phyloP scores from a whole-genome alignment of 148 eudicot species.

The Chenopodium berlandieri region DNA sequence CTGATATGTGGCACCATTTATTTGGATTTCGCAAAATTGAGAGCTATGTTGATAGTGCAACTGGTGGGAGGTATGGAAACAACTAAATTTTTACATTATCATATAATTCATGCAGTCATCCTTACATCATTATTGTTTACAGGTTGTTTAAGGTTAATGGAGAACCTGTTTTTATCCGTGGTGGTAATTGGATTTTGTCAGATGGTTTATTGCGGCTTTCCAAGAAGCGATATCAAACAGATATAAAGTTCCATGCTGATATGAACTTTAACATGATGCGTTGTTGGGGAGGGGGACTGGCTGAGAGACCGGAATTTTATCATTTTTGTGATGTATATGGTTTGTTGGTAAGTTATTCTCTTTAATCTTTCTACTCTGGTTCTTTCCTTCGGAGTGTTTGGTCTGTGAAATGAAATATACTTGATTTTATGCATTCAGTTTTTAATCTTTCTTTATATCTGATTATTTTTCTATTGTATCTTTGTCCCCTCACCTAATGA shows the following conservation, averaged over 20 bases:
- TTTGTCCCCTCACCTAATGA: background rate
- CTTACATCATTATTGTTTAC: slow-evolving; percentile 10
- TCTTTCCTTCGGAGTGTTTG: background rate
- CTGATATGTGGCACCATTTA: slow-evolving; percentile 72
- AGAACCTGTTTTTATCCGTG: slow-evolving; percentile 89
- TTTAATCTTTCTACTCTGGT: background rate
- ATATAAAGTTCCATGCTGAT: slow-evolving; percentile 94
- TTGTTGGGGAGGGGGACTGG: slow-evolving; percentile 98
- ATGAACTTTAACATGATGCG: slow-evolving; percentile 99
- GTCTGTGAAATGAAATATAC: background rate
- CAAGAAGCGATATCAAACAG: slow-evolving; percentile 80
- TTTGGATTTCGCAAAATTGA: slow-evolving; percentile 96
- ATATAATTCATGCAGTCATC: background rate
- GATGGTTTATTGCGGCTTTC: slow-evolving; percentile 95
- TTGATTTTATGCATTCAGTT: background rate
- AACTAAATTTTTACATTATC: background rate
- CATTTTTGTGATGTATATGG: slow-evolving; percentile 91
- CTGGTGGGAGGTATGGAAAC: slow-evolving; percentile 87
- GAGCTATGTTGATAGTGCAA: slow-evolving; percentile 63
- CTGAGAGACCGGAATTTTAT: slow-evolving; percentile 98
- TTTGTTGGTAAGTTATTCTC: slow-evolving; percentile 54
- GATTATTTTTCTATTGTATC: background rate
- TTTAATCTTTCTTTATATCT: background rate
- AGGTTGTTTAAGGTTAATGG: slow-evolving; percentile 97
- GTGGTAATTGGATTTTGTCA: slow-evolving; percentile 97